These are phyloP conservation scores for Aspergillus nidulans DNA, from an alignment of 495 filamentous ascomycete genomes.

Conservation along the genomic window DNA sequence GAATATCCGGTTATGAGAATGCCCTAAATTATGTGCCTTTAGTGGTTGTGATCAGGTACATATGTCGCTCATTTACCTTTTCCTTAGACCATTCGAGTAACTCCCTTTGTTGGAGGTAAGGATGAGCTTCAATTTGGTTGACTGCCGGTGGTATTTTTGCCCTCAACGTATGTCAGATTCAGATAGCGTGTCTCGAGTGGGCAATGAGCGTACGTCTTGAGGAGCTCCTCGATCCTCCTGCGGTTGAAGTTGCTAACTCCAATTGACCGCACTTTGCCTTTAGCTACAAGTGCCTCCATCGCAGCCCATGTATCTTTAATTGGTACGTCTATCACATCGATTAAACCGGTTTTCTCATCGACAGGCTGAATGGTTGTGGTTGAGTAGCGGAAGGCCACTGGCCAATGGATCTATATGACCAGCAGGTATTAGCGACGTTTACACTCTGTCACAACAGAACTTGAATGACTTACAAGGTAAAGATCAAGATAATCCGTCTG, in stretches of 20 bases:
- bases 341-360: constrained; percentile 23
- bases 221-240: constrained; percentile 55
- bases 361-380: constrained; percentile 41
- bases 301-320: constrained; percentile 61
- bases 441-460: background rate
- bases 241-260: constrained; percentile 71
- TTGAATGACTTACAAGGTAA: constrained; percentile 38
- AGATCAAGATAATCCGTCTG: constrained; percentile 72
- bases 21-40: constrained; percentile 14
- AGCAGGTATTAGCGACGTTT: background rate
- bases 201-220: constrained; percentile 38
- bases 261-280: constrained; percentile 65
- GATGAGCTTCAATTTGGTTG: constrained; percentile 80
- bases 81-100: constrained; percentile 39
- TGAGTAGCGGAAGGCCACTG: constrained; percentile 52
- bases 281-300: constrained; percentile 62
- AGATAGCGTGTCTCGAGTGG: background rate
- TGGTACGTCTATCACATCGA: constrained; percentile 25
- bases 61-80: background rate
- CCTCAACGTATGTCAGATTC: background rate
- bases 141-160: constrained; percentile 57
- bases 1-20: constrained; percentile 43
- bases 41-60: background rate
- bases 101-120: constrained; percentile 64
- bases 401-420: constrained; percentile 16